Evolutionary conservation across 1,284 basidiomycete species (phyloP).

Genomic region (Apiotrichum porosum): DNA sequence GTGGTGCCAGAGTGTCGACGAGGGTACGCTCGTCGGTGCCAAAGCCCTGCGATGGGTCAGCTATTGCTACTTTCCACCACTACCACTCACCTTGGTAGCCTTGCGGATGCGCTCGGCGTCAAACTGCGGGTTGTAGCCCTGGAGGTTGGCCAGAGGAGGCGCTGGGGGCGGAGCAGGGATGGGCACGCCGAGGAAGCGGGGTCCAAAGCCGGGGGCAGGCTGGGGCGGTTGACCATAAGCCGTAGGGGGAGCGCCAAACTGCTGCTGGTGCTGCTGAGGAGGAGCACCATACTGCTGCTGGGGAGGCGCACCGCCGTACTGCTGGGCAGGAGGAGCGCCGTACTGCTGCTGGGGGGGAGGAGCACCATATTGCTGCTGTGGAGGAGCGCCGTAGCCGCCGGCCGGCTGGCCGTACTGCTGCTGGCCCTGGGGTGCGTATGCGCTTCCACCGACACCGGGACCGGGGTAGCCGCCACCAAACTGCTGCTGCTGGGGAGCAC

Average conservation of each 20-base stretch:
- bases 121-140: conserved; percentile 45
- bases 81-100: conserved; percentile 44
- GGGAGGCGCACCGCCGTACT: conserved; percentile 4
- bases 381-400: conserved; percentile 1
- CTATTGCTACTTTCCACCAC: background rate
- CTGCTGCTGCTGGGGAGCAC: conserved; percentile 16
- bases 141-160: conserved; percentile 30
- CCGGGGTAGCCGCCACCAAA: conserved; percentile 5
- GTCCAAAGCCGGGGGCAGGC: conserved; percentile 11
- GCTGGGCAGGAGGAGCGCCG: conserved; percentile 12
- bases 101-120: conserved; percentile 47
- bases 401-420: conserved; percentile 9
- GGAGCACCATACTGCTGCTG: conserved; percentile 9
- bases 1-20: conserved; percentile 41
- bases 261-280: background rate
- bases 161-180: conserved; percentile 46
- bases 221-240: background rate
- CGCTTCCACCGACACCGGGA: background rate
- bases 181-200: conserved; percentile 37
- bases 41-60: conserved; percentile 34
- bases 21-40: conserved; percentile 47
- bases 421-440: conserved; percentile 1
- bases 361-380: conserved; percentile 12
- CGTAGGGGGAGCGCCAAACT: too few relatives aligned
- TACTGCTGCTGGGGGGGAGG: conserved; percentile 13